Evolutionary conservation across 495 filamentous ascomycete species (phyloP).

Genomic region (Clavariopsis aquatica): DNA sequence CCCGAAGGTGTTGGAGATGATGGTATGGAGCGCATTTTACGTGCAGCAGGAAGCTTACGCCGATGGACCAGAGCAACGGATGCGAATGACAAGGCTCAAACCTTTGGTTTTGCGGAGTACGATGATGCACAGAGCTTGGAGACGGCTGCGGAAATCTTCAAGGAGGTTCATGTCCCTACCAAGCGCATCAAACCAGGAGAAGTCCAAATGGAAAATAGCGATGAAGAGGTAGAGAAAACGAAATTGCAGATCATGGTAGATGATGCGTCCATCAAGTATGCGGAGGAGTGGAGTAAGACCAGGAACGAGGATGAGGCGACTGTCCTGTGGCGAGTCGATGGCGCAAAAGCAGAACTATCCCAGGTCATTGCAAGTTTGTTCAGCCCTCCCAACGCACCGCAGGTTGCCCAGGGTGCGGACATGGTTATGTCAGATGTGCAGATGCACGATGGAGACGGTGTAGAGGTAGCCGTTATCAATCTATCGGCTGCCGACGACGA

Average conservation of each 20-base stretch:
- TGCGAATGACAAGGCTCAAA: constrained; percentile 78
- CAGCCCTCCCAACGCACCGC: constrained; percentile 59
- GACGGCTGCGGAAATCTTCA: constrained; percentile 82
- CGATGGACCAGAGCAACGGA: constrained; percentile 84
- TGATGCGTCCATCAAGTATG: constrained; percentile 72
- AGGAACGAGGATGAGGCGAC: constrained; percentile 65
- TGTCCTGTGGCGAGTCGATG: constrained; percentile 66
- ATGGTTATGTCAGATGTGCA: constrained; percentile 67
- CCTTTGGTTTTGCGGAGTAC: constrained; percentile 96
- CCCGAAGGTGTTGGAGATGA: constrained; percentile 77
- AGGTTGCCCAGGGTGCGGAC: constrained; percentile 66
- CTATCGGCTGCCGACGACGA: constrained; percentile 84
- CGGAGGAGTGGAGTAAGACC: constrained; percentile 73
- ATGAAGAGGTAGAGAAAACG: constrained; percentile 28
- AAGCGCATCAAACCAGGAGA: constrained; percentile 64
- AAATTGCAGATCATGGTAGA: constrained; percentile 65
- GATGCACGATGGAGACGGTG: constrained; percentile 52
- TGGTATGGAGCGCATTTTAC: constrained; percentile 77
- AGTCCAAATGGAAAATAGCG: constrained; percentile 45
- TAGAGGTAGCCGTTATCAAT: constrained; percentile 82
- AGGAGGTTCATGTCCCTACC: constrained; percentile 80
- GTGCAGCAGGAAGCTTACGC: constrained; percentile 72
- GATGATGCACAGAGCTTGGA: constrained; percentile 88
- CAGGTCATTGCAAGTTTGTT: constrained; percentile 68
- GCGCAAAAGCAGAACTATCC: constrained; percentile 65